Conservation (phyloP, 2,329 filamentous ascomycete species). For the Pseudomassariella vexata region DNA sequence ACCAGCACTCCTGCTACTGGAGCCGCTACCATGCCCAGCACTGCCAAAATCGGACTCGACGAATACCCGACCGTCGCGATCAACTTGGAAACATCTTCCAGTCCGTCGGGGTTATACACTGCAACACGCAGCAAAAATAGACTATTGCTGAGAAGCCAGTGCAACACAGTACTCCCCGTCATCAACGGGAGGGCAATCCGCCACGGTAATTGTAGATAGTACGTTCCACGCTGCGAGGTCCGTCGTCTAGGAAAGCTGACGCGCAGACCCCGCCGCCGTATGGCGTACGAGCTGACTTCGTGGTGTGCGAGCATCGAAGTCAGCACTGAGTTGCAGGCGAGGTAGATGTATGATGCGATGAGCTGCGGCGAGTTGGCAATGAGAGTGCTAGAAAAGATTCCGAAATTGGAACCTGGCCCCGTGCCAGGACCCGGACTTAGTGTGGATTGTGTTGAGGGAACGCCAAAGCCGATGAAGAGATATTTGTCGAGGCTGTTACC, state of each 20-base stretch:
- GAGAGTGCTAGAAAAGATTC: conserved; percentile 1
- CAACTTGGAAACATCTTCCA: not conserved
- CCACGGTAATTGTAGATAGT: conserved; percentile 2
- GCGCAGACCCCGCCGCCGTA: conserved; percentile 3
- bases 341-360: conserved; percentile 3
- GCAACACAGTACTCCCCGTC: conserved; percentile 1
- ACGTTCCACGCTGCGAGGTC: conserved; percentile 1
- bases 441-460: conserved; percentile 1
- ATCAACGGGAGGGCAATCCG: conserved; percentile 3
- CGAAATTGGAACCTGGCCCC: not conserved
- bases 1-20: not conserved
- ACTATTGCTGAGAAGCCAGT: conserved; percentile 4
- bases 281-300: conserved; percentile 6
- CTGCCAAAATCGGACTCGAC: conserved; percentile 1
- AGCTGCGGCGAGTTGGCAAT: conserved; percentile 4
- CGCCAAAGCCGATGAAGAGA: conserved; percentile 2
- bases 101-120: not conserved
- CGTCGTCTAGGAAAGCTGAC: conserved; percentile 2
- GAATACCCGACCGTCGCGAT: conserved; percentile 3
- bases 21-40: not conserved
- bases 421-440: not conserved
- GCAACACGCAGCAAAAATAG: conserved; percentile 7
- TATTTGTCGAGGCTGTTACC: not conserved
- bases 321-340: conserved; percentile 4
- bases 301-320: conserved; percentile 5